Evolutionary conservation across 139 green algal species (phyloP).

Genomic region (Zygnema cylindricum): DNA sequence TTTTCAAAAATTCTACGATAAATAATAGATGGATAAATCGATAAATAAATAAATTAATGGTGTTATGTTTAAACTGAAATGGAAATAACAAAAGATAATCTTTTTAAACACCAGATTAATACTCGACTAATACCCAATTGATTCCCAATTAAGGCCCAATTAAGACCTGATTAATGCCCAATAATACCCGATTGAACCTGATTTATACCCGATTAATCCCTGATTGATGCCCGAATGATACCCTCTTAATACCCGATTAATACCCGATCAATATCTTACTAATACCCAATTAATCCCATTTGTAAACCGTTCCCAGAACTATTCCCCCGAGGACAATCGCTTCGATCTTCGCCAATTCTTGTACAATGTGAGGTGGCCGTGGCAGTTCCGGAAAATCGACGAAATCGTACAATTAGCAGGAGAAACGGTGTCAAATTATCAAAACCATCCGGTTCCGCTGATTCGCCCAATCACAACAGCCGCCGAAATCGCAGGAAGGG

Average conservation of each 20-base stretch:
- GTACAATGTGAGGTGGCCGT: constrained; percentile 84
- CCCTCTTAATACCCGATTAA: too few species aligned
- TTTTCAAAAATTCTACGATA: too few species aligned
- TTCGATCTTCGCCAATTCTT: constrained; percentile 94
- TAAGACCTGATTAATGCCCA: too few species aligned
- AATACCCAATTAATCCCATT: not conserved
- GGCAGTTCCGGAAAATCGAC: constrained; percentile 89
- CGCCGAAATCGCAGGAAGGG: not conserved
- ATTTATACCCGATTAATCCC: too few species aligned
- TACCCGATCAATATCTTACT: not conserved
- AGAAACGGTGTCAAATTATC: not conserved
- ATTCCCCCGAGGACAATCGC: constrained; percentile 95
- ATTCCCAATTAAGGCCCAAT: too few species aligned
- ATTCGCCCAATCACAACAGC: not conserved
- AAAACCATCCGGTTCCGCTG: not conserved
- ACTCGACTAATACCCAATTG: too few species aligned
- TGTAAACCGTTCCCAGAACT: constrained; percentile 72
- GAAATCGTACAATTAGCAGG: constrained; percentile 58
- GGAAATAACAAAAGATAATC: too few species aligned
- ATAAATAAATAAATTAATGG: too few species aligned
- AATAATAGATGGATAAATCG: too few species aligned
- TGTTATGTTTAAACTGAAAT: too few species aligned
- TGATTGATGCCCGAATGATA: not conserved
- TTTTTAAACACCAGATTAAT: too few species aligned
- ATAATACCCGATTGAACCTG: too few species aligned